Base-by-base conservation (phyloP, 108 stramenopile species). In the Nitzschia sp. region DNA sequence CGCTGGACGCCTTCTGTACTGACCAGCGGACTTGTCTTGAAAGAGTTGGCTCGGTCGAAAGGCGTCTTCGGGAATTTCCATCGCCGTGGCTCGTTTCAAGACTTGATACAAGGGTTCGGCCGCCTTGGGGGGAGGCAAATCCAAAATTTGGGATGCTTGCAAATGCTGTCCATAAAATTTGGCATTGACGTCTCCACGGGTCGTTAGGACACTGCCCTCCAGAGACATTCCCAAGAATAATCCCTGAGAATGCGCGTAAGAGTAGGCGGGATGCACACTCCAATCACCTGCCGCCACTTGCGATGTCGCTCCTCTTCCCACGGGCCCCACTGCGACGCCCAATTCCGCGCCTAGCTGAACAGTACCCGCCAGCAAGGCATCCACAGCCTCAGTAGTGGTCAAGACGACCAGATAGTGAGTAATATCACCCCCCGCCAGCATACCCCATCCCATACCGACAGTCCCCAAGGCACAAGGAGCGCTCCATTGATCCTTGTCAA, bases 261-360 rank as follows among this genome's bases (percentile, higher is more conserved):
- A 79, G 67, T 91, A 95, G 19, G 90, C 89, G 8, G 84, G 83
- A 38, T 86, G 85, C n/a, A 88, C 57, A 21, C 76, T 76, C 72
- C 81, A 80, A 58, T 79, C 84, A 6, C 69, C 60, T 17, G 75
- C 46, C 4, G 75, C 58, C 17, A 76, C 72, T 36, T 89, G 81
- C 15, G 81, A 76, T 23, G 76, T 85, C 6, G 71, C 80, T 6
- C 85, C 67, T 3, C 93, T 60, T 16, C 92, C 93, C 8, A 94
- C 22, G 3, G 94, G 92, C 9, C 94, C 96, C 15, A 92, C 86
- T 0, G 96, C 92, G 16, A 96, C 82, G 31, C 81, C 78, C 21
- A 95, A 28, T 65, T 92, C 92, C 3, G 92, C 88, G 28, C 96
- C 96, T 30, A 96, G 68, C 47, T 87, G 89, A 19, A 96, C 76